Evolutionary conservation across 148 eudicot genomes (phyloP).

Genomic region (Oxyria digyna): DNA sequence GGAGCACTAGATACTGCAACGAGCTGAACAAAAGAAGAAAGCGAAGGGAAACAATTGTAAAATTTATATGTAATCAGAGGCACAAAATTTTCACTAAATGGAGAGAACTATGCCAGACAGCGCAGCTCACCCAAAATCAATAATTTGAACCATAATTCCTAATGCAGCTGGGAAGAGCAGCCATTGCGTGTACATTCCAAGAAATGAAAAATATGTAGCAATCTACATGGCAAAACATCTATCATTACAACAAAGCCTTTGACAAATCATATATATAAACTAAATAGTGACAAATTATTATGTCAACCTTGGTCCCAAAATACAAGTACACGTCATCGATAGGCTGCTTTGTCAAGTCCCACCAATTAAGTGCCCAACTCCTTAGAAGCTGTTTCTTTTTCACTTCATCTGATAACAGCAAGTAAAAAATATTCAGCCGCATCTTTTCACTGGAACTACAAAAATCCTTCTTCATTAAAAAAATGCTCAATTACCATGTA

Average conservation of each 20-base stretch:
- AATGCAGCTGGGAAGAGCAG: constrained; percentile 71
- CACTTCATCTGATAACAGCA: constrained; percentile 53
- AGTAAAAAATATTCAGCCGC: background rate
- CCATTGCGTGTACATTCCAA: constrained; percentile 93
- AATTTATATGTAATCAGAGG: background rate
- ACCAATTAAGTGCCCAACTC: constrained; percentile 81
- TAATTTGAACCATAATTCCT: constrained; percentile 51
- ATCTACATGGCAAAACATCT: constrained; percentile 34
- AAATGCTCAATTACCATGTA: constrained; percentile 53
- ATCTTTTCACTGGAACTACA: background rate
- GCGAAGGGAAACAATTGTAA: background rate
- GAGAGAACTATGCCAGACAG: background rate
- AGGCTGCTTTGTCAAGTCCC: constrained; percentile 70
- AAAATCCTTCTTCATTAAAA: background rate
- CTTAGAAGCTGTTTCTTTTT: constrained; percentile 61
- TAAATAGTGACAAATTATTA: background rate
- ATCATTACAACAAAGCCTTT: constrained; percentile 1
- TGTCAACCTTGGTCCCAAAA: constrained; percentile 66
- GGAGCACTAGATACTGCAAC: constrained; percentile 60
- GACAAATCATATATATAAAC: background rate
- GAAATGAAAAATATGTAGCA: constrained; percentile 83
- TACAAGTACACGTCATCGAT: constrained; percentile 77
- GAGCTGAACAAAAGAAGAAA: constrained; percentile 36
- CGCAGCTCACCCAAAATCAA: constrained; percentile 66
- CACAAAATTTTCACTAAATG: background rate